Conservation (phyloP, 1,284 basidiomycete genomes). For the Fomitopsis palustris region DNA sequence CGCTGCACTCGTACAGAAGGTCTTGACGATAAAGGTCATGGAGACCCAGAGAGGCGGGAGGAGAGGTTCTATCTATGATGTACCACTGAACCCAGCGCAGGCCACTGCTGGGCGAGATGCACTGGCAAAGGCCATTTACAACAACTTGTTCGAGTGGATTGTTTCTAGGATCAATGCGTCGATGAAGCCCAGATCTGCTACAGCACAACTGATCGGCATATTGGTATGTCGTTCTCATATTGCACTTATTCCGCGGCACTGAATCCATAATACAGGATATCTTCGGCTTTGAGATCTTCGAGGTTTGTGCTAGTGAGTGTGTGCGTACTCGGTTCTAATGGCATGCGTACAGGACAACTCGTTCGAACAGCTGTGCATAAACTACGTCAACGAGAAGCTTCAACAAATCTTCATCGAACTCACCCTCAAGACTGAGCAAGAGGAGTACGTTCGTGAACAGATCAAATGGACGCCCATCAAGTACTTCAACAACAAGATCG, state of each 20-base stretch:
- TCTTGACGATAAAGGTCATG: slow-evolving; percentile 81
- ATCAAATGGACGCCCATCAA: slow-evolving; percentile 99
- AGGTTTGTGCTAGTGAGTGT: slow-evolving; percentile 42
- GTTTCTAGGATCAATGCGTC: slow-evolving; percentile 94
- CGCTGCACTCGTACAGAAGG: slow-evolving; percentile 77
- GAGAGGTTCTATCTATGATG: slow-evolving; percentile 94
- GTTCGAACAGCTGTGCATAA: slow-evolving; percentile 99
- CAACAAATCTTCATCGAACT: slow-evolving; percentile 99
- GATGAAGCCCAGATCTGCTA: slow-evolving; percentile 81
- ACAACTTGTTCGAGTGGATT: slow-evolving; percentile 99
- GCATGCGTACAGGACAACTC: slow-evolving; percentile 77
- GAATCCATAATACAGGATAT: slow-evolving; percentile 64
- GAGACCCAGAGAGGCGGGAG: slow-evolving; percentile 93
- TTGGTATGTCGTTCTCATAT: slow-evolving; percentile 46
- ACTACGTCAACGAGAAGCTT: slow-evolving; percentile 99
- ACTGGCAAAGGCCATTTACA: slow-evolving; percentile 95
- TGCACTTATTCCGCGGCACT: background rate
- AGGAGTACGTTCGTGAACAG: slow-evolving; percentile 97
- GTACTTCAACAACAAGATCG: slow-evolving; percentile 95
- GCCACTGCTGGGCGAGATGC: slow-evolving; percentile 90
- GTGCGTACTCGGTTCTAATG: background rate
- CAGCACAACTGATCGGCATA: slow-evolving; percentile 92
- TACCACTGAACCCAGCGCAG: slow-evolving; percentile 93
- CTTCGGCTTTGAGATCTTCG: slow-evolving; percentile 98
- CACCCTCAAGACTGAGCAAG: slow-evolving; percentile 98